These are phyloP conservation scores for Brettanomyces nanus DNA, from an alignment of 805 yeast species.

Conservation along the genomic window DNA sequence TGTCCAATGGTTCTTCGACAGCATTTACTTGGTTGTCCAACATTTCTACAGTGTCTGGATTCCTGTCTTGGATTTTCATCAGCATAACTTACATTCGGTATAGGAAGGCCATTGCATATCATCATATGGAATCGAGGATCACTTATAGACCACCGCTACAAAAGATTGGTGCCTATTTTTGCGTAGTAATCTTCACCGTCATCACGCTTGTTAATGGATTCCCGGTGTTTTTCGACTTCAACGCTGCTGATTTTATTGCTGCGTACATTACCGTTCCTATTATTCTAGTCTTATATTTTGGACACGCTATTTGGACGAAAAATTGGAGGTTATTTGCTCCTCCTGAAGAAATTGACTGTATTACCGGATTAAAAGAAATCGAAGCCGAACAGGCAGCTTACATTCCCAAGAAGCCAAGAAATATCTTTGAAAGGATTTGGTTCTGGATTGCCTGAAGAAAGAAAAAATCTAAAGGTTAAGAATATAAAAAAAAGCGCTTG, in stretches of 20 bases:
- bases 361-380: conserved; percentile 52
- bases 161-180: conserved; percentile 51
- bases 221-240: conserved; percentile 44
- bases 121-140: conserved; percentile 43
- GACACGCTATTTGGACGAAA: conserved; percentile 43
- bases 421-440: conserved; percentile 40
- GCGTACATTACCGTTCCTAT: conserved; percentile 58
- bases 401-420: conserved; percentile 25
- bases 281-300: conserved; percentile 42
- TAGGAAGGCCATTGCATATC: conserved; percentile 53
- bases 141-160: conserved; percentile 50
- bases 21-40: conserved; percentile 65
- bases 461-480: no score
- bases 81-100: conserved; percentile 49
- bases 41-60: conserved; percentile 60
- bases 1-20: conserved; percentile 45
- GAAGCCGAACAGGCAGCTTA: conserved; percentile 42
- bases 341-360: conserved; percentile 50
- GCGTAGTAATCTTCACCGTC: conserved; percentile 33
- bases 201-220: conserved; percentile 50
- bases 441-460: conserved; percentile 33
- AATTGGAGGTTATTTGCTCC: conserved; percentile 41
- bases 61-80: conserved; percentile 54
- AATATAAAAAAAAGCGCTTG: no score
- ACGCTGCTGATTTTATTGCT: conserved; percentile 54